Percentiles rank a stretch among this genome's conserved stretches.
phyloP scores from a whole-genome alignment of 768 basidiomycete species.

The Lanmaoa pseudosensibilis region DNA sequence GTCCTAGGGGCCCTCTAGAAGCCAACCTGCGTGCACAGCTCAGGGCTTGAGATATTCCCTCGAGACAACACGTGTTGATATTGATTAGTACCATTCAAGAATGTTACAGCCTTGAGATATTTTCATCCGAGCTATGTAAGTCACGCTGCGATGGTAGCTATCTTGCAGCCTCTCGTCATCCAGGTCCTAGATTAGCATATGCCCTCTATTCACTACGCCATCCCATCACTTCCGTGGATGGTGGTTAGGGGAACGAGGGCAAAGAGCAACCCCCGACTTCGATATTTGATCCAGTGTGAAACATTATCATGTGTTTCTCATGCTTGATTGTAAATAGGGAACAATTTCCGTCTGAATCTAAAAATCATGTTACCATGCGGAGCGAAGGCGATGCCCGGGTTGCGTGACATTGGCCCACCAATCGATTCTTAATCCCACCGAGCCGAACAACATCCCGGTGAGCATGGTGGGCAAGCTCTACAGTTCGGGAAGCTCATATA shows the following conservation, averaged over 20 bases:
- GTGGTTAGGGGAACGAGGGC: conserved; percentile 85
- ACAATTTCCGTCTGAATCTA: conserved; percentile 16
- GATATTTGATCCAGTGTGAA: conserved; percentile 20
- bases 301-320: conserved; percentile 15
- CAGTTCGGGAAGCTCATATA: neutral
- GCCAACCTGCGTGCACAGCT: conserved; percentile 83
- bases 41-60: conserved; percentile 50
- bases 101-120: conserved; percentile 22
- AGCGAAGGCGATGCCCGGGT: neutral
- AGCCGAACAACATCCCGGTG: neutral
- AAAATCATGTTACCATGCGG: neutral
- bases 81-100: conserved; percentile 18
- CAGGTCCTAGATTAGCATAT: conserved; percentile 19
- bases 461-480: neutral
- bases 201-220: conserved; percentile 78
- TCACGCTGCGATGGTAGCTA: neutral
- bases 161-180: neutral
- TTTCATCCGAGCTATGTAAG: conserved; percentile 10
- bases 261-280: conserved; percentile 45
- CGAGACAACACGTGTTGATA: conserved; percentile 5
- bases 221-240: conserved; percentile 47
- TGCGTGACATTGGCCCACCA: neutral
- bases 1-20: conserved; percentile 83
- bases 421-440: neutral
- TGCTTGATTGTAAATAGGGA: conserved; percentile 19